Percentiles rank a stretch among this genome's conserved stretches.
phyloP scores from a whole-genome alignment of 768 basidiomycete species.

The Dentipellis fragilis region DNA sequence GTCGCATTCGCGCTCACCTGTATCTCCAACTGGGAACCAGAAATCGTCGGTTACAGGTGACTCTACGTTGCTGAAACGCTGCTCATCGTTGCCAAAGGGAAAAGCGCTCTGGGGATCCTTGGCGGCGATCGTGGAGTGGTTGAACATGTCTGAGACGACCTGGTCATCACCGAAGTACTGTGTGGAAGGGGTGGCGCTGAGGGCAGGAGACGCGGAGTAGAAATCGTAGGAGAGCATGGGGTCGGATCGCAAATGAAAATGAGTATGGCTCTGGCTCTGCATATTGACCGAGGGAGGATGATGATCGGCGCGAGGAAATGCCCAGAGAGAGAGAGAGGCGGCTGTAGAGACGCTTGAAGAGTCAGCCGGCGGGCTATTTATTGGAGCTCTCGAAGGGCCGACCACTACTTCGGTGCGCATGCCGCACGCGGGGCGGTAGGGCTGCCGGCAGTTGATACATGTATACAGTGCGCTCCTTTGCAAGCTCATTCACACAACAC shows the following conservation, averaged over 20 bases:
- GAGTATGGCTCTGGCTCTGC: background rate
- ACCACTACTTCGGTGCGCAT: background rate
- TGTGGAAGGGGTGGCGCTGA: background rate
- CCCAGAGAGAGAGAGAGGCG: background rate
- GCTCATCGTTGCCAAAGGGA: background rate
- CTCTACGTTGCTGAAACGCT: background rate
- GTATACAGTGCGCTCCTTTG: background rate
- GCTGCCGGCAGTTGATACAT: background rate
- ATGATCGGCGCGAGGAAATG: background rate
- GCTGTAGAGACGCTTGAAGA: background rate
- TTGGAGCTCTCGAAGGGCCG: background rate
- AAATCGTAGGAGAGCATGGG: background rate
- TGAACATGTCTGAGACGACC: too few species aligned
- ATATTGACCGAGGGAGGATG: background rate
- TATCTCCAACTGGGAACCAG: background rate
- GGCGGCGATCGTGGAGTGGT: background rate
- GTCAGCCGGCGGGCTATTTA: background rate
- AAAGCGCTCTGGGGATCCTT: background rate
- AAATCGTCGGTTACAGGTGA: background rate
- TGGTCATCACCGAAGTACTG: background rate
- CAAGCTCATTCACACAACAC: background rate
- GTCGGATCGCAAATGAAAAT: background rate
- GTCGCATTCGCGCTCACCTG: background rate
- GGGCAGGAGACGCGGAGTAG: background rate
- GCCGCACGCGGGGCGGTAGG: background rate